Conservation (phyloP, 169 alveolate genomes). For the Theileria sp. region DNA sequence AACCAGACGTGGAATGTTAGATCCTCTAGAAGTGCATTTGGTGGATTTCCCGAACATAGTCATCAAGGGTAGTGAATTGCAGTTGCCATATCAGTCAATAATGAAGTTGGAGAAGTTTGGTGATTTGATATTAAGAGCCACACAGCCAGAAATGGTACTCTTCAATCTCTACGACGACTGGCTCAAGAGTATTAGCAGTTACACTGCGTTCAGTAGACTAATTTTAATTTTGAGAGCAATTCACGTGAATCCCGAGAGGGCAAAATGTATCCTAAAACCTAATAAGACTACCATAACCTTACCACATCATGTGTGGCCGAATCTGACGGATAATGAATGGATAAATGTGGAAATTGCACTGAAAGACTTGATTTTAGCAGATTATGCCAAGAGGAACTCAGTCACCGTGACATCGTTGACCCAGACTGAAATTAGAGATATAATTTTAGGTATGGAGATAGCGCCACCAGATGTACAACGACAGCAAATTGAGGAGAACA, state of each 20-base stretch:
- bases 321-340: slow-evolving; percentile 99
- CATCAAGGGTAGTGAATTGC: slow-evolving; percentile 98
- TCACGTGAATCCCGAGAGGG: slow-evolving; percentile 97
- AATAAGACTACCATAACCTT: slow-evolving; percentile 94
- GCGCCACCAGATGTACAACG: slow-evolving; percentile 96
- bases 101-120: slow-evolving; percentile 98
- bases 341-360: slow-evolving; percentile 97
- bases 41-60: slow-evolving; percentile 99
- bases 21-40: slow-evolving; percentile 99
- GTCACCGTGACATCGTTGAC: slow-evolving; percentile 98
- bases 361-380: slow-evolving; percentile 96
- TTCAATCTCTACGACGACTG: slow-evolving; percentile 99
- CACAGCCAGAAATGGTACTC: slow-evolving; percentile 99
- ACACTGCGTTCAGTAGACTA: slow-evolving; percentile 97
- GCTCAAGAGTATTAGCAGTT: slow-evolving; percentile 95
- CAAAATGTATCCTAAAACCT: slow-evolving; percentile 96
- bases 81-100: slow-evolving; percentile 98
- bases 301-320: slow-evolving; percentile 99
- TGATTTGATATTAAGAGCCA: slow-evolving; percentile 97
- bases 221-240: slow-evolving; percentile 96
- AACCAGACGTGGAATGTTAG: slow-evolving; percentile 99
- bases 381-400: slow-evolving; percentile 98
- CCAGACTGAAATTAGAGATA: slow-evolving; percentile 99
- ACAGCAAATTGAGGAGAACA: slow-evolving; percentile 92
- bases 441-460: slow-evolving; percentile 99